phyloP scores from a whole-genome alignment of 2,329 filamentous ascomycete genomes.

The Fusarium nurragi region DNA sequence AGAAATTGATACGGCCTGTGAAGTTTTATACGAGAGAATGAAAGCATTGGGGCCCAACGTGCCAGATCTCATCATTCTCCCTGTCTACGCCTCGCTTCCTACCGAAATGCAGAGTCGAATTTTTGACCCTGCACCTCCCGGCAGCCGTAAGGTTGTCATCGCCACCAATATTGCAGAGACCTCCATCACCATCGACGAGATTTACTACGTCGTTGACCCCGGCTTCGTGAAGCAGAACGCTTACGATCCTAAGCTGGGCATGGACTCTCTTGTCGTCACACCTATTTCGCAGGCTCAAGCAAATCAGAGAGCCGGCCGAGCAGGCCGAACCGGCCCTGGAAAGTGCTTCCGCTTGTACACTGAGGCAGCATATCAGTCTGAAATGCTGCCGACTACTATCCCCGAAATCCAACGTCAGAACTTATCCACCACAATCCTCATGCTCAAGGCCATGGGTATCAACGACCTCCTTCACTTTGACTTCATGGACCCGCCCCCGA shows the following conservation, averaged over 20 bases:
- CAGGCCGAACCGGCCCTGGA: conserved; percentile 92
- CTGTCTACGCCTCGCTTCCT: conserved; percentile 94
- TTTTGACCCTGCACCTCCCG: conserved; percentile 90
- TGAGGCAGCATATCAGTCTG: conserved; percentile 92
- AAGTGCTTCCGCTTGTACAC: conserved; percentile 97
- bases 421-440: conserved; percentile 89
- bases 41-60: conserved; percentile 91
- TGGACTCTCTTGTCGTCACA: conserved; percentile 95
- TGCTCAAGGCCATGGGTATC: conserved; percentile 99
- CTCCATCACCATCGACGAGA: conserved; percentile 96
- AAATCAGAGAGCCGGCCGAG: conserved; percentile 91
- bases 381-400: conserved; percentile 96
- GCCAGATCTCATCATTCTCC: conserved; percentile 90
- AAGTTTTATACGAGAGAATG: conserved; percentile 94
- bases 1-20: conserved; percentile 95
- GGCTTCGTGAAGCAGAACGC: conserved; percentile 98
- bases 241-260: conserved; percentile 95
- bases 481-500: conserved; percentile 98
- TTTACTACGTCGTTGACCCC: conserved; percentile 96
- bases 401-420: conserved; percentile 98
- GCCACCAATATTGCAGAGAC: conserved; percentile 99
- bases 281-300: conserved; percentile 97
- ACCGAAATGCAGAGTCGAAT: conserved; percentile 94
- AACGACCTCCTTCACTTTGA: conserved; percentile 97
- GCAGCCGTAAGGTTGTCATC: conserved; percentile 92